A percentile compares a stretch with the other conserved stretches of the same genome.
phyloP scores from a whole-genome alignment of 2,329 filamentous ascomycete species.

The Lasiodiplodia theobromae region DNA sequence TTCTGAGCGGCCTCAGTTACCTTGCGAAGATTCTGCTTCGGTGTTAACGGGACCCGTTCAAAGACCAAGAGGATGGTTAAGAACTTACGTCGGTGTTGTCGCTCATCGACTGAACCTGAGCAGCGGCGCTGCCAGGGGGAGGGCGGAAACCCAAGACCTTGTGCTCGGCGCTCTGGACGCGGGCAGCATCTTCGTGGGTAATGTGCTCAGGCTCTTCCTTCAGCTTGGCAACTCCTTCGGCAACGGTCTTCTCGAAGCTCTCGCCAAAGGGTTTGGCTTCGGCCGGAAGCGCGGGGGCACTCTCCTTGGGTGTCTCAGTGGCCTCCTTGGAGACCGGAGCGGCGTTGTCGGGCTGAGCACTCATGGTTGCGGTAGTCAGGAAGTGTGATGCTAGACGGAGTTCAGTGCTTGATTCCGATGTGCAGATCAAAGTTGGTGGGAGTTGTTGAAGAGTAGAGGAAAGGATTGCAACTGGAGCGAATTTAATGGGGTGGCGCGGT shows the following conservation, averaged over 20 bases:
- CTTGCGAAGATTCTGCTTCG: conserved; percentile 12
- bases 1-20: conserved; percentile 11
- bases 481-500: background rate
- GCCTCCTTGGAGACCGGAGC: background rate
- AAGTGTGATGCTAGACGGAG: background rate
- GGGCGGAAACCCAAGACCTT: conserved; percentile 14
- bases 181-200: conserved; percentile 42
- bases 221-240: conserved; percentile 33
- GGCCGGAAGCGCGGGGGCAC: background rate
- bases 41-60: background rate
- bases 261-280: background rate
- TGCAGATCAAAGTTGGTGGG: background rate
- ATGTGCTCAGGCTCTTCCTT: conserved; percentile 39
- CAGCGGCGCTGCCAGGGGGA: background rate
- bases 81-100: conserved; percentile 30
- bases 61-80: too few relatives aligned
- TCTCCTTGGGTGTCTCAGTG: background rate
- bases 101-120: conserved; percentile 18
- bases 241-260: background rate
- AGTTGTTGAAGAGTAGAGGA: background rate
- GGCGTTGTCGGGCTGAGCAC: background rate
- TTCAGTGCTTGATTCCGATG: background rate
- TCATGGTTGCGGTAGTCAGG: conserved; percentile 14
- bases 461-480: background rate
- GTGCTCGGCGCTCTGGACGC: conserved; percentile 33